Percentiles rank a stretch among this genome's conserved stretches.
Evolutionary conservation across 1,284 basidiomycete species (phyloP).

Genomic region (Entoloma clypeatum): DNA sequence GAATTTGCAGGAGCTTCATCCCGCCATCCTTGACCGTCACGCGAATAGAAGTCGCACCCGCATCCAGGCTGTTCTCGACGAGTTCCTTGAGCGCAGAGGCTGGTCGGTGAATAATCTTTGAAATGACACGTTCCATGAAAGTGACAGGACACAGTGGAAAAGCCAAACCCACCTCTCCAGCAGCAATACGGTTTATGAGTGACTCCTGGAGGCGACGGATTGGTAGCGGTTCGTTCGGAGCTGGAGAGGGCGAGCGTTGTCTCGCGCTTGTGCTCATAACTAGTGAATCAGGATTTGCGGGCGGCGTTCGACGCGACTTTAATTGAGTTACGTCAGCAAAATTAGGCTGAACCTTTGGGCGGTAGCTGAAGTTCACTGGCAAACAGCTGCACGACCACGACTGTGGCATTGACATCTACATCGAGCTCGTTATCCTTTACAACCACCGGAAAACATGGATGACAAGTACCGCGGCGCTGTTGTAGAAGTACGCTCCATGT

Average conservation of each 20-base stretch:
- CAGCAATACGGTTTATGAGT: constrained; percentile 78
- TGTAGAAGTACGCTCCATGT: constrained; percentile 53
- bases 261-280: constrained; percentile 9
- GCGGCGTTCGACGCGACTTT: neutral
- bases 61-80: constrained; percentile 93
- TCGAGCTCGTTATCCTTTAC: constrained; percentile 9
- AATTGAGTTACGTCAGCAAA: neutral
- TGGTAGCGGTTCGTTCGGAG: constrained; percentile 38
- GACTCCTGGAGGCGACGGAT: constrained; percentile 71
- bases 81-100: constrained; percentile 96
- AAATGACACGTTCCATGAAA: constrained; percentile 6
- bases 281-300: neutral
- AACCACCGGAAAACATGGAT: constrained; percentile 6
- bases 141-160: constrained; percentile 1
- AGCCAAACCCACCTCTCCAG: constrained; percentile 60
- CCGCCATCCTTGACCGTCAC: constrained; percentile 95
- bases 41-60: constrained; percentile 83
- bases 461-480: constrained; percentile 69
- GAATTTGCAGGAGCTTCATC: constrained; percentile 92
- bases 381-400: no score
- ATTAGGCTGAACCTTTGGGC: neutral
- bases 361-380: neutral
- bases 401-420: constrained; percentile 13
- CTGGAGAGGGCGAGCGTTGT: constrained; percentile 16
- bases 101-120: constrained; percentile 92